These are phyloP conservation scores for Trichocladium uniseriatum DNA, from an alignment of 495 filamentous ascomycete genomes.

Conservation along the genomic window DNA sequence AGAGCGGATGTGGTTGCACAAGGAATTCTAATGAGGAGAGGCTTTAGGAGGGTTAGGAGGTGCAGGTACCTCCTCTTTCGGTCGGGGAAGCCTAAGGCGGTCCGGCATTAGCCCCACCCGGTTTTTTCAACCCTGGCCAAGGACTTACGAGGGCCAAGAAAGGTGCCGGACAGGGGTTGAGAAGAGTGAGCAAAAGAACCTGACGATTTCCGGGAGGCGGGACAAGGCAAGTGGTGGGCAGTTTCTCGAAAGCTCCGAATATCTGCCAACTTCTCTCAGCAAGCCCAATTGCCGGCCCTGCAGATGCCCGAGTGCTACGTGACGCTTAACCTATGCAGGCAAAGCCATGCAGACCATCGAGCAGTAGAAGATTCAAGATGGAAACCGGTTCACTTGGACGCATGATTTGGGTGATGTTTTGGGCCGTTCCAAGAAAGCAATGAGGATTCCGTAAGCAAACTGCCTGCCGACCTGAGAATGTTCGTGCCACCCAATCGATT, in stretches of 20 bases:
- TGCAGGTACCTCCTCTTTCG: constrained; percentile 6
- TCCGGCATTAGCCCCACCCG: neutral
- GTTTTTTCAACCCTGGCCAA: neutral
- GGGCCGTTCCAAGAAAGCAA: too few species aligned
- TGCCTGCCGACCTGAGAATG: too few species aligned
- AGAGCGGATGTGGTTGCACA: constrained; percentile 18
- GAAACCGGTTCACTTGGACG: neutral
- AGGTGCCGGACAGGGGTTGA: neutral
- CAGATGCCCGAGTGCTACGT: neutral
- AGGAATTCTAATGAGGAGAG: constrained; percentile 17
- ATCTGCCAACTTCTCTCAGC: neutral
- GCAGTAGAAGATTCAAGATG: neutral
- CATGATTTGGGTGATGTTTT: neutral
- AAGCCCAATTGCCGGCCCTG: neutral
- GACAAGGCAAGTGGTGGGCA: too few species aligned
- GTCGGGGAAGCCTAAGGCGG: neutral
- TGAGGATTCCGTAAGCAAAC: too few species aligned
- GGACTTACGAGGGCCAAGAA: neutral
- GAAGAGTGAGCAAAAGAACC: neutral
- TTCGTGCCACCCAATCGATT: too few species aligned
- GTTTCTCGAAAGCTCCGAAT: too few species aligned
- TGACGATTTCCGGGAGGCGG: too few species aligned
- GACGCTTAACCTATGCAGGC: neutral
- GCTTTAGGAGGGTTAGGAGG: neutral
- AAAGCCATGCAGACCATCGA: neutral